Evolutionary conservation across 805 yeast genomes (phyloP), one percentile per base, ranked within the genome.

Genomic region (Tetrapisispora pingtungensis): DNA sequence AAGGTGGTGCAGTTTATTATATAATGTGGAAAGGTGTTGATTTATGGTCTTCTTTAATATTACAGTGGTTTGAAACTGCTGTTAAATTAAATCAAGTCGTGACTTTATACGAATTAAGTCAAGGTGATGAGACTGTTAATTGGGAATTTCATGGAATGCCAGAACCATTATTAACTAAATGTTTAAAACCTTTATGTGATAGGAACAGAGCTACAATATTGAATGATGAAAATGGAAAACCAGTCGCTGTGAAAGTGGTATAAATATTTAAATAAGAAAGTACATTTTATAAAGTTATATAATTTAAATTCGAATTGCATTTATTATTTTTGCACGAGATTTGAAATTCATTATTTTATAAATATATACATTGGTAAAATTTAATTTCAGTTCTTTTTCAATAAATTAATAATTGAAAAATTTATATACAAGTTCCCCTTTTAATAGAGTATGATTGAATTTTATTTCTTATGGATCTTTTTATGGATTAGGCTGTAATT

Each of bases 81-180:
- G 96, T 96, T 0, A 95, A 87, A 56, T 67, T 73, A 43, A 84
- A 85, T 6, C 70, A 81, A 1, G 81, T 90, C 1, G 65, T 90
- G 42, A 90, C 97, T 0, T 62, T 88, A 14, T 88, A 84, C 61
- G 97, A 90, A 62, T 60, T 90, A 32, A 69, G 81, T 0, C 74
- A 77, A 46, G 81, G 84, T 43, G 90, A 83, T 37, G 62, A 74
- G 43, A 74, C 77, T 1, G 46, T 59, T 1, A 68, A 71, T 5
- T 77, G 79, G 54, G 81, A 75, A 36, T 80, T 89, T 52, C 71
- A 71, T 44, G 77, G 77, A 13, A 72, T 88, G 51, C 87, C 84
- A 51, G 67, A 73, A 32, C 56, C 59, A 13, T 56, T 86, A 13
- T 61, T 89, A 46, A 66, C 71, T 10, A 65, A 67, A 48, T 77